Conservation (phyloP, 257 asterid species). For the Coffea eugenioides region DNA sequence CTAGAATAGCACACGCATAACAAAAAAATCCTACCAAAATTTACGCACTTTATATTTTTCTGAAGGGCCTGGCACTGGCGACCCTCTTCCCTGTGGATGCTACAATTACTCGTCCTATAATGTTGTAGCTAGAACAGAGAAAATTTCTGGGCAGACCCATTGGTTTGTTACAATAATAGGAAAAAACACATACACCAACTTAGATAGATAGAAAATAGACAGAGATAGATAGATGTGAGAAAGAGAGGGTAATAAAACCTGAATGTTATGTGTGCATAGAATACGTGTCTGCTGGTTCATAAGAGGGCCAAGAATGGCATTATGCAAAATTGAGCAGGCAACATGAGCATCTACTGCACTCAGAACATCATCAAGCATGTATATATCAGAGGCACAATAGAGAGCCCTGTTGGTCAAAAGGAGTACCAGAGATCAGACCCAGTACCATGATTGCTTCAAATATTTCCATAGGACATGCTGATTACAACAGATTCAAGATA, state of each 20-base stretch:
- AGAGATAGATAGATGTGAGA: background rate
- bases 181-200: background rate
- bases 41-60: too few relatives aligned
- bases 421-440: constrained; percentile 15
- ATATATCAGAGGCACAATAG: constrained; percentile 60
- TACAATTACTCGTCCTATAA: background rate
- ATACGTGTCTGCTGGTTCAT: constrained; percentile 75
- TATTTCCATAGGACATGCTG: background rate
- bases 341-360: constrained; percentile 99
- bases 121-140: background rate
- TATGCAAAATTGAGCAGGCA: constrained; percentile 64
- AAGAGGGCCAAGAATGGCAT: constrained; percentile 74
- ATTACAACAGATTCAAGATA: background rate
- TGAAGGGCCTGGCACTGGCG: background rate
- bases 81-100: background rate
- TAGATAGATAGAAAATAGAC: background rate
- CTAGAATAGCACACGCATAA: too few relatives aligned
- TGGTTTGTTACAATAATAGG: background rate
- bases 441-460: too few relatives aligned
- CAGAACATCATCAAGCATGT: constrained; percentile 89
- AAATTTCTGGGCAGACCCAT: background rate
- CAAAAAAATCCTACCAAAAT: too few relatives aligned
- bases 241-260: constrained; percentile 45
- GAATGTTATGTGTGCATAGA: constrained; percentile 88
- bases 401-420: constrained; percentile 58